A percentile compares a stretch with the other conserved stretches of the same genome.
These are phyloP conservation scores for Raffaelea arxii DNA, from an alignment of 2,329 filamentous ascomycete species.

Conservation along the genomic window DNA sequence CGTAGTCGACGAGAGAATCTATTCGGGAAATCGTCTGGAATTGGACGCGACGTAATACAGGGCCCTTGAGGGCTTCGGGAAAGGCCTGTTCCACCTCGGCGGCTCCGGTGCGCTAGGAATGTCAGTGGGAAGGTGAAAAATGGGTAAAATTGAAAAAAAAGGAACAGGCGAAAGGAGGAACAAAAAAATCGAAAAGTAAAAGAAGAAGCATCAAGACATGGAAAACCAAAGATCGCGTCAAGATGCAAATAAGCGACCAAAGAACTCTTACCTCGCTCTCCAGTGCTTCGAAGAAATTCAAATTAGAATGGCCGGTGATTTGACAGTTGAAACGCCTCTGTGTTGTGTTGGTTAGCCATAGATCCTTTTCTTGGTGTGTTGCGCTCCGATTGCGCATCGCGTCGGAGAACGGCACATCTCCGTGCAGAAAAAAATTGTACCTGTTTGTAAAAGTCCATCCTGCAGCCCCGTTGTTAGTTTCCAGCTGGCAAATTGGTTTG, in stretches of 20 bases:
- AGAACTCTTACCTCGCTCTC: conserved; percentile 68
- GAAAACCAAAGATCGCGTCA: no score
- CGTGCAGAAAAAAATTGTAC: conserved; percentile 37
- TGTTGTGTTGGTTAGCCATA: no score
- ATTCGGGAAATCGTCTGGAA: conserved; percentile 84
- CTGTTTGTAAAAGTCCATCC: conserved; percentile 90
- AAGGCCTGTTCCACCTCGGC: conserved; percentile 87
- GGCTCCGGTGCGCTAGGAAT: conserved; percentile 59
- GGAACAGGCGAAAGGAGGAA: neutral
- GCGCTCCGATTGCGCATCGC: no score
- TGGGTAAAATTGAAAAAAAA: conserved; percentile 8
- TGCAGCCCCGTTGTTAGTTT: conserved; percentile 33
- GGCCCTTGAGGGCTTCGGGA: conserved; percentile 81
- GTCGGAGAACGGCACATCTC: no score
- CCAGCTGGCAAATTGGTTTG: no score
- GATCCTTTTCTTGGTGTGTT: no score
- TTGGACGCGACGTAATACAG: conserved; percentile 82
- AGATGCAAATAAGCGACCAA: no score
- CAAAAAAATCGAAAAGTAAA: no score
- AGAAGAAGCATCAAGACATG: no score
- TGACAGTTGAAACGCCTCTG: conserved; percentile 89
- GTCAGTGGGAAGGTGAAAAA: conserved; percentile 9
- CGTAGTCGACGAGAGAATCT: conserved; percentile 63
- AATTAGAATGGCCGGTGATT: conserved; percentile 83
- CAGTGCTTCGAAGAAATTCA: conserved; percentile 87